Conservation (phyloP, 768 basidiomycete genomes). For the Saitozyma podzolica region DNA sequence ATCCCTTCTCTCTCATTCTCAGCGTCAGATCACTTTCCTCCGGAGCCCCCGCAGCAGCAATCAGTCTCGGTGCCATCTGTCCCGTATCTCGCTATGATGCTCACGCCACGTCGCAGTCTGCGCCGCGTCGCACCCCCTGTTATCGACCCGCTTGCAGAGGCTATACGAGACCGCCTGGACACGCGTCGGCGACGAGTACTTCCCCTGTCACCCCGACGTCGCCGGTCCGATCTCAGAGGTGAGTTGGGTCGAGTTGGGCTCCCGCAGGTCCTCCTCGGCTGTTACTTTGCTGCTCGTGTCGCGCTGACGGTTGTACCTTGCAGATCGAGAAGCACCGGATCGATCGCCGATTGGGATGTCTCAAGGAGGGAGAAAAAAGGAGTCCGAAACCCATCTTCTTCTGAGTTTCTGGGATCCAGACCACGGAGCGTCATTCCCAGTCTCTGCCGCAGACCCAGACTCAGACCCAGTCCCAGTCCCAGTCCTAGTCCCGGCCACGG, state of each 20-base stretch:
- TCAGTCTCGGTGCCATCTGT: not conserved
- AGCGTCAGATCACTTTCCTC: too few relatives aligned
- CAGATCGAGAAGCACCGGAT: constrained; percentile 38
- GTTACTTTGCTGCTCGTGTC: not conserved
- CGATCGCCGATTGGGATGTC: constrained; percentile 27
- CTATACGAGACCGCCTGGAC: constrained; percentile 48
- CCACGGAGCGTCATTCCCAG: not conserved
- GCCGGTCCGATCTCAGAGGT: constrained; percentile 43
- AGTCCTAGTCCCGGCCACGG: too few relatives aligned
- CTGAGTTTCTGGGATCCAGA: constrained; percentile 3
- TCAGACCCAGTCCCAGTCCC: too few relatives aligned
- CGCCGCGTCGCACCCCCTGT: constrained; percentile 33
- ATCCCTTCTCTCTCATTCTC: too few relatives aligned
- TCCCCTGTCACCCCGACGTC: constrained; percentile 45
- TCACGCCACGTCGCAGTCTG: constrained; percentile 26
- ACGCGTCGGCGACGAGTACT: constrained; percentile 33
- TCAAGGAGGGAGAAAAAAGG: constrained; percentile 34
- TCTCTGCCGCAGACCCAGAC: too few relatives aligned
- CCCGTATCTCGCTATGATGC: not conserved
- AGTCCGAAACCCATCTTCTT: constrained; percentile 38
- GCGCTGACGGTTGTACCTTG: not conserved
- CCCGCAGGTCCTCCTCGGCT: too few relatives aligned
- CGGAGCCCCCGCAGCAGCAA: too few relatives aligned
- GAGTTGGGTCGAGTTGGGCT: constrained; percentile 5
- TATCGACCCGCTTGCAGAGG: constrained; percentile 28